Conservation (phyloP, 768 basidiomycete genomes). For the Lyophyllum atratum region DNA sequence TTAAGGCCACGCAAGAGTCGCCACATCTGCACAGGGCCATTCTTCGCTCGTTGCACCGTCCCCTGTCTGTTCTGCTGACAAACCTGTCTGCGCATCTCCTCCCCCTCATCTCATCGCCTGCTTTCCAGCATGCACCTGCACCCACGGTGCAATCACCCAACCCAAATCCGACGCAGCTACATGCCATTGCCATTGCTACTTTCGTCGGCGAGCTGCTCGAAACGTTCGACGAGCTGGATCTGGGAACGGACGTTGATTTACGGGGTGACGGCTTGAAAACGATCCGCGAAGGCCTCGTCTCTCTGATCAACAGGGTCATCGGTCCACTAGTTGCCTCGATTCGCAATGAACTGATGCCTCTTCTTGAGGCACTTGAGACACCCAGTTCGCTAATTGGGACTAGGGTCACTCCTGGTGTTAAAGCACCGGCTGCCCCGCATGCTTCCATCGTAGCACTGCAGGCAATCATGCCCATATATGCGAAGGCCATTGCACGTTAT, state of each 20-base stretch:
- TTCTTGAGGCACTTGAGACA: slow-evolving; percentile 64
- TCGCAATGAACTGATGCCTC: slow-evolving; percentile 58
- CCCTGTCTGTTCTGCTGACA: slow-evolving; percentile 71
- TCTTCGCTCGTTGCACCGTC: slow-evolving; percentile 72
- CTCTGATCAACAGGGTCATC: slow-evolving; percentile 65
- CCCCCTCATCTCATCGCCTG: slow-evolving; percentile 64
- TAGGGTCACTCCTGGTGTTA: slow-evolving; percentile 33
- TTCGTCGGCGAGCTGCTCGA: slow-evolving; percentile 77
- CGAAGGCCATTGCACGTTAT: slow-evolving; percentile 57
- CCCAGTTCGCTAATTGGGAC: slow-evolving; percentile 30
- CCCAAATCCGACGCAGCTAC: slow-evolving; percentile 67
- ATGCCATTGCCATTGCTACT: slow-evolving; percentile 67
- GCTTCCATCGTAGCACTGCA: slow-evolving; percentile 64
- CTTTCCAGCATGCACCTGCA: slow-evolving; percentile 54
- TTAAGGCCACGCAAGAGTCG: slow-evolving; percentile 64
- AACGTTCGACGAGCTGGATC: slow-evolving; percentile 63
- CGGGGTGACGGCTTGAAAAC: slow-evolving; percentile 70
- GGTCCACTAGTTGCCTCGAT: slow-evolving; percentile 65
- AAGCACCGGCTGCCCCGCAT: slow-evolving; percentile 42
- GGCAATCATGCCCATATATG: slow-evolving; percentile 61
- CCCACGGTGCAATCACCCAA: slow-evolving; percentile 52
- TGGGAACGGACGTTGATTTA: slow-evolving; percentile 61
- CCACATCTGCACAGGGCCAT: slow-evolving; percentile 69
- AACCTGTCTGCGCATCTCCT: slow-evolving; percentile 70
- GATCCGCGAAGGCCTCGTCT: slow-evolving; percentile 71